Conservation (phyloP, 2,329 filamentous ascomycete genomes). For the Akanthomyces lecanii region DNA sequence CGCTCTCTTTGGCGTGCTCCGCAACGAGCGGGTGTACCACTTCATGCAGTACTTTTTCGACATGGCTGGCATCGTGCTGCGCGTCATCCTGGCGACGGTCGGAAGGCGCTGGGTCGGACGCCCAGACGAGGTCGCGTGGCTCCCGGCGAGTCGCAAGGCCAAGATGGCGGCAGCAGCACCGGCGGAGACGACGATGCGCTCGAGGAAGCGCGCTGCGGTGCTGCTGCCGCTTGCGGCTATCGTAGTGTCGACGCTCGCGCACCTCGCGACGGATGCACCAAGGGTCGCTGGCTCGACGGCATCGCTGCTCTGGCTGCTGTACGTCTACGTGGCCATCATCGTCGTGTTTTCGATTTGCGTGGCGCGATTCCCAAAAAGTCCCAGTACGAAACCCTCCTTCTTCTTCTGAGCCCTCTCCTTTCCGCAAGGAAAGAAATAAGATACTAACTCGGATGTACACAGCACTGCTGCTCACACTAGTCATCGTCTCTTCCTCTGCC, state of each 20-base stretch:
- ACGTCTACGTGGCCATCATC: neutral
- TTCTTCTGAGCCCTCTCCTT: neutral
- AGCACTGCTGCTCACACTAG: neutral
- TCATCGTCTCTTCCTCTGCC: no score
- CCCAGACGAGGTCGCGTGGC: conserved; percentile 2
- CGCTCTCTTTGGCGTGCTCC: neutral
- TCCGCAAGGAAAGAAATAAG: neutral
- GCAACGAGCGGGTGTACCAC: neutral
- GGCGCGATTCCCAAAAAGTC: neutral
- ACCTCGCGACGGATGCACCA: neutral
- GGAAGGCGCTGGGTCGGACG: neutral
- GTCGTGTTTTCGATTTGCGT: neutral
- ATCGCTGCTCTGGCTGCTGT: neutral
- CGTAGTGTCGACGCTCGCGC: neutral
- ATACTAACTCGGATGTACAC: neutral
- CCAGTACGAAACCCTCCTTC: neutral
- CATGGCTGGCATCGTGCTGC: neutral
- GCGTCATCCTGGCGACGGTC: neutral
- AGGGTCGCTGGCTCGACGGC: neutral
- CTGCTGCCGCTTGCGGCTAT: neutral
- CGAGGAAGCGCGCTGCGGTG: neutral
- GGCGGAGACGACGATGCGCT: no score
- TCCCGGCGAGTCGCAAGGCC: neutral
- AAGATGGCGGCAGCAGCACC: no score
- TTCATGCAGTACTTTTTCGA: neutral